These are phyloP conservation scores for Lactarius deliciosus DNA, from an alignment of 768 basidiomycete genomes.

Conservation along the genomic window DNA sequence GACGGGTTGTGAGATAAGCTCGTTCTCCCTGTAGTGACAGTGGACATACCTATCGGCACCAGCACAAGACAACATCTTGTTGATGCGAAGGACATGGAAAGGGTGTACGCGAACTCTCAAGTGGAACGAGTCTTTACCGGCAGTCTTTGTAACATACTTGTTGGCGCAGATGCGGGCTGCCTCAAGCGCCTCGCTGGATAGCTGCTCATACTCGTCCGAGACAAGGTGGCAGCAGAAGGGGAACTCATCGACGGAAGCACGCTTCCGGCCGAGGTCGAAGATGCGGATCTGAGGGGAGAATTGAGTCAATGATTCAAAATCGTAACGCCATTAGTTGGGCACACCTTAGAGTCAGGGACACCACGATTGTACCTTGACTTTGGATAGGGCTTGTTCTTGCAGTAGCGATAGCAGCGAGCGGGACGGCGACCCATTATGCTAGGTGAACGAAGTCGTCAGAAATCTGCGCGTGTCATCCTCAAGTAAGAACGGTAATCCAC, in stretches of 20 bases:
- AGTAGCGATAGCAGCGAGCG: slow-evolving; percentile 97
- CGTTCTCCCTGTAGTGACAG: not conserved
- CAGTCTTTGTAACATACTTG: slow-evolving; percentile 98
- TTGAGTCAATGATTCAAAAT: slow-evolving; percentile 1
- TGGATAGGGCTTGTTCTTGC: slow-evolving; percentile 99
- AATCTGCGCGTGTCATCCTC: slow-evolving; percentile 12
- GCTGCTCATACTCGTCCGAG: slow-evolving; percentile 97
- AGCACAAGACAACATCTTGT: slow-evolving; percentile 99
- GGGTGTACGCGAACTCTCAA: slow-evolving; percentile 96
- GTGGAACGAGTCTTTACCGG: slow-evolving; percentile 99
- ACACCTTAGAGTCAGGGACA: slow-evolving; percentile 93
- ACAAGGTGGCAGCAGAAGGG: slow-evolving; percentile 96
- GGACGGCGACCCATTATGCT: slow-evolving; percentile 89
- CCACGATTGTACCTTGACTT: slow-evolving; percentile 97
- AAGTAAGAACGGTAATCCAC: slow-evolving; percentile 10
- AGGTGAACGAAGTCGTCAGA: not conserved
- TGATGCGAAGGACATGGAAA: slow-evolving; percentile 98
- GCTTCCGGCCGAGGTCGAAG: slow-evolving; percentile 94
- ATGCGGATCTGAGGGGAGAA: slow-evolving; percentile 76
- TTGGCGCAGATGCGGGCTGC: slow-evolving; percentile 99
- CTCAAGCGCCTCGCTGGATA: slow-evolving; percentile 94
- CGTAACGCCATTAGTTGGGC: slow-evolving; percentile 26
- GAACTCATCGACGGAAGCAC: slow-evolving; percentile 96
- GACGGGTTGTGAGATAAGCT: not conserved
- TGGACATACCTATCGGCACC: slow-evolving; percentile 89